Evolutionary conservation across 768 basidiomycete genomes (phyloP), one percentile per base, ranked within the genome.

Genomic region (Gelatoporia subvermispora): DNA sequence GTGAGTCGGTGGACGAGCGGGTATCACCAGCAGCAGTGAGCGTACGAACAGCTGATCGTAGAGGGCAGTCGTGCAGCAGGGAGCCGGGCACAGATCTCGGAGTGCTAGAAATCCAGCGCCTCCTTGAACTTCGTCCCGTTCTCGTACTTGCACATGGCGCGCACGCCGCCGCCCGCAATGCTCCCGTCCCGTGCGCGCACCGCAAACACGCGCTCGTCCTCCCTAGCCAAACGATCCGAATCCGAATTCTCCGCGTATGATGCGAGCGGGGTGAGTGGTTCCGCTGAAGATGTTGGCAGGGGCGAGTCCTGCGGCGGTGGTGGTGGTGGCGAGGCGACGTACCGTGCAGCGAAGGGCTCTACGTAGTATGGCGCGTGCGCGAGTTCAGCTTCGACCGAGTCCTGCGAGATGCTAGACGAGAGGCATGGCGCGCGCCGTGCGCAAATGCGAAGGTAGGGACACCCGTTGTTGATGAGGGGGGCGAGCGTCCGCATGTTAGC

Each of bases 81-180:
- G n/a, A n/a, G n/a, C n/a, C n/a, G n/a, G n/a, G n/a, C n/a, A n/a
- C n/a, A n/a, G n/a, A n/a, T n/a, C n/a, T n/a, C n/a, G n/a, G n/a
- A n/a, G n/a, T n/a, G n/a, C n/a, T n/a, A n/a, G n/a, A 47, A 49
- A 11, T 43, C 46, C 45, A 55, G 41, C 21, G 25, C 51, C 50
- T 65, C 63, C 52, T 53, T 61, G 59, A 65, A 65, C 49, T 61
- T 60, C 22, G 61, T 63, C 2, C 63, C 63, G 43, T 54, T 58
- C 18, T 60, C 56, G 48, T 61, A 61, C 47, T 56, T 63, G 18
- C 57, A 54, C 55, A 64, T 58, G 21, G 61, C 55, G 21, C 48
- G 52, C 3, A 54, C 31, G 23, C 53, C 48, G 20, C 44, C 35
- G 17, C 7, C 21, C 8, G 38, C 21, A n/a, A n/a, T n/a, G 36